Base-by-base conservation (phyloP, 257 asterid genomes). In the Ehretia macrophylla region DNA sequence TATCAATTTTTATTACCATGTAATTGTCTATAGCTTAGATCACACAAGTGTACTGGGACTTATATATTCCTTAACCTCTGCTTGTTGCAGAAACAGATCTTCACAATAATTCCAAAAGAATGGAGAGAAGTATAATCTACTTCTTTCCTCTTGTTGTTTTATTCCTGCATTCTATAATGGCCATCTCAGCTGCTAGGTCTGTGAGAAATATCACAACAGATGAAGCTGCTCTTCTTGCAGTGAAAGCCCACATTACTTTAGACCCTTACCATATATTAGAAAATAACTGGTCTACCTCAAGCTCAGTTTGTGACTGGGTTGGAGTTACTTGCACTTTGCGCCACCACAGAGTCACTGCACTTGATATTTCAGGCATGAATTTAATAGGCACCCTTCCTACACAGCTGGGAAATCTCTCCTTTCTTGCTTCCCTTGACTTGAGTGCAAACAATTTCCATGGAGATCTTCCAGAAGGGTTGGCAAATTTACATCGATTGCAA, bases 361-460 rank as follows among this genome's bases (percentile, higher is more conserved):
- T 56, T 10, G 14, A 55, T 11, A 8, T 65, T 27, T 18, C 18
- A 0, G 8, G 11, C 57, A 55, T 55, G 63, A 27, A 37, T n/a
- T n/a, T 65, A 11, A 8, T 8, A 0, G 57, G 50, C 1, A 32
- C 16, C 8, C 47, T 65, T 17, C 52, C 52, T 0, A 56, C 70
- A 19, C 58, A 65, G 17, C 13, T 65, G 52, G 64, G 64, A 46
- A 68, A 68, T 10, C 62, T 68, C 20, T 32, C 58, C 0, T 79
- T 64, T 16, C 74, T 79, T 1, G 38, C 16, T 14, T 44, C 39
- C 10, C 51, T 79, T 4, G 58, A 69, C 49, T 0, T 79, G 9
- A 38, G 57, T 11, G 19, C 9, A 32, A 79, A 76, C 14, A 0
- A 8, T 22, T 76, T 79, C 20, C 44, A 60, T 0, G 80, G 82